Percentiles rank a stretch among this genome's conserved stretches.
phyloP scores from a whole-genome alignment of 169 alveolate species.

The Cryptosporidium canis region DNA sequence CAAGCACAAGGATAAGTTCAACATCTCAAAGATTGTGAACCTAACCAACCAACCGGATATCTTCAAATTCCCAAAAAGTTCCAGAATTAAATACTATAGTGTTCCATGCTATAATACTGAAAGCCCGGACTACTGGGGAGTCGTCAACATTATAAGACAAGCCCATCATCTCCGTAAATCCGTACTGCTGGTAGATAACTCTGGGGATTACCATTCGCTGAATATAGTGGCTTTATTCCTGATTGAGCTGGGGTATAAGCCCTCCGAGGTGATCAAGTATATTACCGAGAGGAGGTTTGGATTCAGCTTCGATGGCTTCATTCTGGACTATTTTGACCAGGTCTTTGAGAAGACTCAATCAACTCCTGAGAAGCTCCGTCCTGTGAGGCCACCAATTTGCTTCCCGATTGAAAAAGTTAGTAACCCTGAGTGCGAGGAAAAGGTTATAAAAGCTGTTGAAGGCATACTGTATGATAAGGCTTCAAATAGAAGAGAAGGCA shows the following conservation, averaged over 20 bases:
- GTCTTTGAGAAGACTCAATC: slow-evolving; percentile 3
- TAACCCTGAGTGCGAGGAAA: neutral
- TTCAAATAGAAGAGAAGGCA: neutral
- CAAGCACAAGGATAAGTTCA: slow-evolving; percentile 24
- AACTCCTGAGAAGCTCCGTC: slow-evolving; percentile 20
- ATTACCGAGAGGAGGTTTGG: slow-evolving; percentile 35
- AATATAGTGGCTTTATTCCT: slow-evolving; percentile 41
- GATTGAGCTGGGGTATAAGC: slow-evolving; percentile 53
- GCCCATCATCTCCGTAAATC: slow-evolving; percentile 48
- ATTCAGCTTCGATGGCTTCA: slow-evolving; percentile 28
- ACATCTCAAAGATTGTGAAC: slow-evolving; percentile 34
- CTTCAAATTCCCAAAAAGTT: slow-evolving; percentile 26
- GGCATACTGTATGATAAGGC: neutral
- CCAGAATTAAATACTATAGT: slow-evolving; percentile 37
- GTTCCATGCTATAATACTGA: slow-evolving; percentile 56
- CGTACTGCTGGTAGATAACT: slow-evolving; percentile 26
- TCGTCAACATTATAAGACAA: slow-evolving; percentile 50
- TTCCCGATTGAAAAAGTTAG: slow-evolving; percentile 9
- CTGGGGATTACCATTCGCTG: slow-evolving; percentile 53
- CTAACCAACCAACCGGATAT: slow-evolving; percentile 48
- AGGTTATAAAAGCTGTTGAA: neutral
- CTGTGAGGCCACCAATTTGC: slow-evolving; percentile 25
- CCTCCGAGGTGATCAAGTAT: slow-evolving; percentile 15
- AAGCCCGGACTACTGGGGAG: slow-evolving; percentile 37
- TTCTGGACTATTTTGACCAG: neutral